Percentiles rank a stretch among this genome's conserved stretches.
These are phyloP conservation scores for Xylariaceae sp. DNA, from an alignment of 2,329 filamentous ascomycete genomes.

Conservation along the genomic window DNA sequence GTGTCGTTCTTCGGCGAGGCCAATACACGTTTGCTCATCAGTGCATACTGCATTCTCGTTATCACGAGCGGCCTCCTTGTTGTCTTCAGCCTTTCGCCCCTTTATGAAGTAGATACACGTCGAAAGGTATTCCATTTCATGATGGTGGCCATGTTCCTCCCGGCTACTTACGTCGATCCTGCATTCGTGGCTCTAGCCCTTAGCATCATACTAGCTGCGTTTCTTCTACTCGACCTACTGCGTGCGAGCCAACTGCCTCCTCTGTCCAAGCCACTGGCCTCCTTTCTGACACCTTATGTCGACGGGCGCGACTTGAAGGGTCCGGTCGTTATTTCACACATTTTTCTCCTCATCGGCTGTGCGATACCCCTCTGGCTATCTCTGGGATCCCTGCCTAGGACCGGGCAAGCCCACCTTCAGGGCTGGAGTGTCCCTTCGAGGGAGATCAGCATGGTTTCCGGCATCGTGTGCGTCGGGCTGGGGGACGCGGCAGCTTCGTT, in stretches of 20 bases:
- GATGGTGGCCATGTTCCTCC: constrained; percentile 95
- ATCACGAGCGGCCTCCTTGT: constrained; percentile 69
- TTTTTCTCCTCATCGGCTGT: constrained; percentile 92
- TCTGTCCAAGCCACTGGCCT: constrained; percentile 77
- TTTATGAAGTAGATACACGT: constrained; percentile 90
- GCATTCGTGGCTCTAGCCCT: constrained; percentile 78
- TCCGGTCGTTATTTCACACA: constrained; percentile 92
- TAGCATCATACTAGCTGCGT: constrained; percentile 75
- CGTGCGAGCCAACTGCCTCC: constrained; percentile 90
- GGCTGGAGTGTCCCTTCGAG: constrained; percentile 75
- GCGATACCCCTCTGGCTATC: constrained; percentile 92
- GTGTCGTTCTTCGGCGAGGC: constrained; percentile 66
- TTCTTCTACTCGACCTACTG: constrained; percentile 84
- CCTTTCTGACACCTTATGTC: constrained; percentile 89
- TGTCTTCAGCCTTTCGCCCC: constrained; percentile 70
- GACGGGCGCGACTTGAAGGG: constrained; percentile 91
- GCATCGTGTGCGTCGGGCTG: constrained; percentile 90
- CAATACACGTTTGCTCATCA: constrained; percentile 76
- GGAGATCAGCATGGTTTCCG: constrained; percentile 86
- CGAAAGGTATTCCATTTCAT: constrained; percentile 98
- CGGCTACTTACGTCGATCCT: constrained; percentile 82
- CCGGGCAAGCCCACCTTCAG: constrained; percentile 51
- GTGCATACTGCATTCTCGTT: constrained; percentile 69
- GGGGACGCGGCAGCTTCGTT: constrained; percentile 92
- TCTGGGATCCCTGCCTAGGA: constrained; percentile 65